Base-by-base conservation (phyloP, 2,329 filamentous ascomycete genomes). In the Phialophora verrucosa region DNA sequence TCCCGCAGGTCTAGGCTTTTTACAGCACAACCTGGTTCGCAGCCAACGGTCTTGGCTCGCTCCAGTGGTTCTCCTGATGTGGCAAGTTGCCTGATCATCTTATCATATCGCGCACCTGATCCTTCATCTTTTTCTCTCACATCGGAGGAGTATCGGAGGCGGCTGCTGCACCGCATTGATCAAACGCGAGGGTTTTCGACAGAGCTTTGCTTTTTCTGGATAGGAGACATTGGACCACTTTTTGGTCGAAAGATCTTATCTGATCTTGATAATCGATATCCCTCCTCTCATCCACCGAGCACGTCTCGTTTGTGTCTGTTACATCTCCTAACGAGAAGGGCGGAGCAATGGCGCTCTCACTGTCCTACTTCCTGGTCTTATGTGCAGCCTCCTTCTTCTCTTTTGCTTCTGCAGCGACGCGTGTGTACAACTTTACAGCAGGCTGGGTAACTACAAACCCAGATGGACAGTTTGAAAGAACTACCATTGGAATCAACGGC, bases 401-500 rank as follows among this genome's bases (percentile, higher is more conserved):
- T 17, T 62, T 78, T 63, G 69, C 74, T 31, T 73, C 62, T 20
- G 71, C 71, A 12, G 69, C 69, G 11, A 69, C 67, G n/a, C 64
- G 65, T 4, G 83, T 78, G 4, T 86, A 89, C 73, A 82, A 91
- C 75, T 92, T 90, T 79, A 87, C 88, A 72, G 82, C 92, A 69
- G 85, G 84, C 65, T 93, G 91, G 90, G 87, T 91, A 11, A 84
- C 79, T 50, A 86, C 88, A 38, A 90, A 91, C 72, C 91, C 91
- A 0, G 91, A 94, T 78, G 88, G 88, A 25, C 80, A 83, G 7
- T 83, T 84, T 66, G 81, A 85, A 47, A 84, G 91, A 35, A 83
- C 87, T n/a, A 85, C 86, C 3, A 91, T 94, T 74, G 90, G 90
- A 54, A 90, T 95, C 79, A 94, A 95, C 73, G 86, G 86, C 4